phyloP scores from a whole-genome alignment of 768 basidiomycete species.

The Leccinum sublutescens region DNA sequence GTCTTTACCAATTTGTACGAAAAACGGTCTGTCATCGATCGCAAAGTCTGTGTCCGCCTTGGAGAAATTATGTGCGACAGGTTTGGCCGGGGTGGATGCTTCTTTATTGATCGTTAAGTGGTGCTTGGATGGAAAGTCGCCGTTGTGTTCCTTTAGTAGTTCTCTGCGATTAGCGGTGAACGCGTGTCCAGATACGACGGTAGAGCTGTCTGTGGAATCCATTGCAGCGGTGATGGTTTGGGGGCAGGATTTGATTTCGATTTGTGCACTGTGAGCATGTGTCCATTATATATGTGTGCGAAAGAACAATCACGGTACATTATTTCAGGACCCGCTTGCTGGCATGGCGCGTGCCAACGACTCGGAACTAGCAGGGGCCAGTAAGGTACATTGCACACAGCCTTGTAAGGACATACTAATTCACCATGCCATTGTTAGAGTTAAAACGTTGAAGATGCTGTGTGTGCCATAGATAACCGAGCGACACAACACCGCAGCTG shows the following conservation, averaged over 20 bases:
- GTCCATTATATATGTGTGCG: not conserved
- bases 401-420: not conserved
- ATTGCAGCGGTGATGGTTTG: not conserved
- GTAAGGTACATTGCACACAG: not conserved
- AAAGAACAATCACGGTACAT: not conserved
- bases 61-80: constrained; percentile 39
- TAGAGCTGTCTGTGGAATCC: constrained; percentile 38
- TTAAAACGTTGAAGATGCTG: not conserved
- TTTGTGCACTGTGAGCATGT: not conserved
- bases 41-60: constrained; percentile 53
- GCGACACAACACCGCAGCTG: not conserved
- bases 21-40: constrained; percentile 63
- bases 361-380: too few relatives aligned
- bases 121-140: constrained; percentile 24
- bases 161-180: constrained; percentile 27
- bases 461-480: not conserved
- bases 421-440: not conserved
- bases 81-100: constrained; percentile 6
- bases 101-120: constrained; percentile 10
- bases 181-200: constrained; percentile 42
- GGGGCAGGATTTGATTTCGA: not conserved
- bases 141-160: constrained; percentile 17
- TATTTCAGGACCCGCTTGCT: not conserved
- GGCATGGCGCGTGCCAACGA: not conserved
- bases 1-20: constrained; percentile 63